Evolutionary conservation across 352 stramenopile genomes (phyloP).

Genomic region (Achlya hypogyna): DNA sequence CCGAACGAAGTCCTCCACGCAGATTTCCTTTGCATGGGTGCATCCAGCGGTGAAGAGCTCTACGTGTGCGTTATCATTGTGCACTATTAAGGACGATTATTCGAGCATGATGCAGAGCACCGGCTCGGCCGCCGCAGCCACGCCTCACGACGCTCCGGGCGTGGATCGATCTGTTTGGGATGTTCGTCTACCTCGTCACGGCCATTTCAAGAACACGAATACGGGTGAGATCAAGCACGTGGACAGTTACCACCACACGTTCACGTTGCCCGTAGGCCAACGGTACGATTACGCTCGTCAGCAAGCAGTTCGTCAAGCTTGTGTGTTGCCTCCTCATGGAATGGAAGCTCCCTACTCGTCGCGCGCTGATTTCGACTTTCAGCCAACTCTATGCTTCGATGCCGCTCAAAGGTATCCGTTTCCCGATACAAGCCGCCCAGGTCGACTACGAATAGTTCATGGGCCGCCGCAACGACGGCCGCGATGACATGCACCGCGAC

Average conservation of each 20-base stretch:
- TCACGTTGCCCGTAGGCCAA: background rate
- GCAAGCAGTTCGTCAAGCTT: background rate
- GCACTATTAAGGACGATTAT: background rate
- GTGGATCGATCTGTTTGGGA: background rate
- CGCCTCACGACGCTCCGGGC: background rate
- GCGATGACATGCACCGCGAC: background rate
- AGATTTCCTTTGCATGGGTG: conserved; percentile 6
- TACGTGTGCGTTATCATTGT: conserved; percentile 1
- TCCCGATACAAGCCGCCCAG: background rate
- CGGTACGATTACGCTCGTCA: background rate
- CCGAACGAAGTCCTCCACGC: background rate
- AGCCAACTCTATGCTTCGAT: background rate
- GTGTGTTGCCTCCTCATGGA: background rate
- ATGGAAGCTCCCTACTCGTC: background rate
- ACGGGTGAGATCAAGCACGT: background rate
- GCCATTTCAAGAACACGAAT: background rate
- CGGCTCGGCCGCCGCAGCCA: background rate
- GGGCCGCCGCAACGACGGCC: background rate
- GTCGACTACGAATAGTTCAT: background rate
- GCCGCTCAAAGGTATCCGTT: background rate
- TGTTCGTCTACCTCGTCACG: too few relatives aligned
- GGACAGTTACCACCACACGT: background rate
- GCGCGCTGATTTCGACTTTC: background rate
- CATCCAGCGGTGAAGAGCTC: background rate
- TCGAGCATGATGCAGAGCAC: background rate